Evolutionary conservation across 805 yeast genomes (phyloP), one percentile per base, ranked within the genome.

Genomic region (Cyberlindnera maclurae): DNA sequence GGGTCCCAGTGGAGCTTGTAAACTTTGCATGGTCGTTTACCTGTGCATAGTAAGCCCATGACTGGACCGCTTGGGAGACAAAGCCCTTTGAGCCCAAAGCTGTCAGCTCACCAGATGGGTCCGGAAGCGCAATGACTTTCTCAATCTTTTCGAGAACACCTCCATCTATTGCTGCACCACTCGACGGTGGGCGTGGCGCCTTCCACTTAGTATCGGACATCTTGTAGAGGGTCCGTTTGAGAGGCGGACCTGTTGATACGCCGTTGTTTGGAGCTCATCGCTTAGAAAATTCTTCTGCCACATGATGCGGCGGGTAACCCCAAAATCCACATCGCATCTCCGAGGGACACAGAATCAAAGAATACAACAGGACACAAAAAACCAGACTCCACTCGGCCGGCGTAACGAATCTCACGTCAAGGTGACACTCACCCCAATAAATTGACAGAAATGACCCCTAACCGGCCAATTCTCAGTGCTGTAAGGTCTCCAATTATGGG

Each of bases 11-110:
- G 3, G 71, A 40, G 15, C 60, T 63, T 0, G 75, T 63, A 45
- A 78, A 68, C 34, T 67, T 70, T 3, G 63, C 53, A 51, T 76
- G 79, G 41, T 80, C 78, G 50, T 78, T 60, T 29, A 58, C 56
- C 42, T 64, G 70, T 0, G 72, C 66, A 43, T 58, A 67, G 44
- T 64, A 69, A 3, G 73, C 65, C 75, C 77, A 72, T 4, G 68
- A 47, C 41, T 71, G 75, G 2, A 67, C 47, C 12, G 63, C 47
- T 44, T 68, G 71, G 9, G 52, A 43, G 3, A 51, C 54, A 36
- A 56, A 60, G 5, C 67, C 68, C 37, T 54, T 60, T 12, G 57
- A 51, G 20, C 62, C 55, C 43, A 67, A 65, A 3, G 53, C 52
- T 11, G 52, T 43, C 7, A 43, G 32, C 27, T 24, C 33, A 12